Base-by-base conservation (phyloP, 1,284 basidiomycete species). In the Boletus calvinii region DNA sequence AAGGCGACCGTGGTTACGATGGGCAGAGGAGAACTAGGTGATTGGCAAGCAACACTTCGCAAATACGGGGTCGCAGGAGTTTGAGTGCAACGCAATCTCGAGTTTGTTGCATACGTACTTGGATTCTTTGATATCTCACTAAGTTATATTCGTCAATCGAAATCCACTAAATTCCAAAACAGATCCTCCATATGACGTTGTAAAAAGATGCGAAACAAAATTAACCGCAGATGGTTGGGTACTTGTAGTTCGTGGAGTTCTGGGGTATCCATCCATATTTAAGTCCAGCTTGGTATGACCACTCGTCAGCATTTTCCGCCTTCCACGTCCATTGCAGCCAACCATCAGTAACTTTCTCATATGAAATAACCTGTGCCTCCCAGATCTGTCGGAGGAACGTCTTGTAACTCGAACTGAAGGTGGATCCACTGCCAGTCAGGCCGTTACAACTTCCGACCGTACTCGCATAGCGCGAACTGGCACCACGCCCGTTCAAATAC, bases 381-480 rank as follows among this genome's bases (percentile, higher is more conserved):
- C 86, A 98, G 70, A 81, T 86, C 66, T 88, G 78, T 46, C 90
- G 74, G 51, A 98, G 73, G 77, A 90, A 92, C 1, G 77, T 80
- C 80, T 94, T 96, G 78, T 92, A 97, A 54, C 75, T 77, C 20
- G 78, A 70, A 62, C 83, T 90, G 72, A 95, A 97, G 15, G 77
- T 74, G 7, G 80, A 78, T 3, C 81, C 85, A 36, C 75, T 77
- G 26, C 94, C 94, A 0, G 90, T 88, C 61, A 84, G 71, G 31
- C 80, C 85, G 0, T 59, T 64, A 73, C 95, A 98, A 61, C 78
- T 86, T 42, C 91, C 93, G 40, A 90, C 77, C 32, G 82, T 72
- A 20, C 92, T 93, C 61, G 92, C 93, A 67, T 90, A 96, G 45
- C 92, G 80, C 9, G 88, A 76, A n/a, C 90, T 87, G 18, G 76